These are phyloP conservation scores for Ganoderma meredithae DNA, from an alignment of 1,284 basidiomycete species.

Conservation along the genomic window DNA sequence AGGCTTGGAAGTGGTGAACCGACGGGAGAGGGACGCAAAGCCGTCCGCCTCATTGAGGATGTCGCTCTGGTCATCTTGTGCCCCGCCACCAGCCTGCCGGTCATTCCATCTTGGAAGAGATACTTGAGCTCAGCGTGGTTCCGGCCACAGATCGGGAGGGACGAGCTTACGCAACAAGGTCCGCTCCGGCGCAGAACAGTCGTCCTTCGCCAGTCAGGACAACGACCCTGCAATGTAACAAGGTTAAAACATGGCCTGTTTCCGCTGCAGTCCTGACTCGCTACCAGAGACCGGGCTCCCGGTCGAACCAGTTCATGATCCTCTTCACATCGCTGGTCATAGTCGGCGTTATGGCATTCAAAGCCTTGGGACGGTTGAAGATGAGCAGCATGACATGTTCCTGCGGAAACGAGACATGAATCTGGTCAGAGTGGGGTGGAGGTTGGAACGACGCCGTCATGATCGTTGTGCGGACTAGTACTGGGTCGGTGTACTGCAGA, in stretches of 20 bases:
- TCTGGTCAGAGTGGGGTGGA: slow-evolving; percentile 60
- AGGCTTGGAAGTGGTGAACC: slow-evolving; percentile 72
- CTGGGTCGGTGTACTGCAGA: neutral
- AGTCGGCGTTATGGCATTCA: slow-evolving; percentile 77
- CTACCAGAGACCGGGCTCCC: slow-evolving; percentile 76
- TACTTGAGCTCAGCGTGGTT: slow-evolving; percentile 5
- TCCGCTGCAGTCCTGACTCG: neutral
- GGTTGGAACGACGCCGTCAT: slow-evolving; percentile 34
- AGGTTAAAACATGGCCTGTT: neutral
- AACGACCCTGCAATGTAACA: slow-evolving; percentile 60
- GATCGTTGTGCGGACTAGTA: neutral
- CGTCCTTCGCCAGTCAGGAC: slow-evolving; percentile 82
- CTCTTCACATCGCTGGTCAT: slow-evolving; percentile 64
- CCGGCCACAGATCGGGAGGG: neutral
- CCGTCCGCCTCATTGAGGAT: slow-evolving; percentile 59
- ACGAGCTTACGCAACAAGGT: slow-evolving; percentile 69
- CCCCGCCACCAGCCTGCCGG: slow-evolving; percentile 49
- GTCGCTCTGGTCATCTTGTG: slow-evolving; percentile 54
- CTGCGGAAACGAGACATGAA: slow-evolving; percentile 66
- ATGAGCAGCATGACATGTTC: slow-evolving; percentile 77
- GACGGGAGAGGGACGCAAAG: slow-evolving; percentile 79
- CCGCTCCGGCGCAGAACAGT: slow-evolving; percentile 84
- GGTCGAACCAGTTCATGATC: slow-evolving; percentile 81
- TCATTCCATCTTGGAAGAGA: slow-evolving; percentile 56
- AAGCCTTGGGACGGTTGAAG: slow-evolving; percentile 75